These are phyloP conservation scores for Fusarium euwallaceae DNA, from an alignment of 2,329 filamentous ascomycete species.

Conservation along the genomic window DNA sequence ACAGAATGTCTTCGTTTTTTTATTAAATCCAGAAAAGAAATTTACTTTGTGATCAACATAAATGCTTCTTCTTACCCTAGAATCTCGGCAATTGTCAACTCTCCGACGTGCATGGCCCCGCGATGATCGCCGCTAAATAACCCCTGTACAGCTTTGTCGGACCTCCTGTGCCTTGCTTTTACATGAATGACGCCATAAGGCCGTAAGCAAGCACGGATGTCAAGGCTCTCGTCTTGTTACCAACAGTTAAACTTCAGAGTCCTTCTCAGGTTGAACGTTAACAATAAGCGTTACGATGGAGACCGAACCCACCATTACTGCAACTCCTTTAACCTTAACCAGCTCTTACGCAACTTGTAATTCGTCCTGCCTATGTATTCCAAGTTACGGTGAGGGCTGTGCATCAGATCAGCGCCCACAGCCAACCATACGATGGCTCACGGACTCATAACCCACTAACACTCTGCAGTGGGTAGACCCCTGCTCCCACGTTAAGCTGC, in stretches of 20 bases:
- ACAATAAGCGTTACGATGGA: not conserved
- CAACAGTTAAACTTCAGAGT: not conserved
- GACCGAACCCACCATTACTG: not conserved
- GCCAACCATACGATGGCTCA: not conserved
- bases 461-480: not conserved
- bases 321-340: not conserved
- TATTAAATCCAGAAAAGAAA: not conserved
- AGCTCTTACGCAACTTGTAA: not conserved
- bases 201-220: not conserved
- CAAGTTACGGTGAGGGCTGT: not conserved
- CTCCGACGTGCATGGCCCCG: not conserved
- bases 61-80: not conserved
- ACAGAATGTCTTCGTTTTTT: too few species aligned
- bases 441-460: not conserved
- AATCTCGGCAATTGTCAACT: not conserved
- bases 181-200: not conserved
- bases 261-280: not conserved
- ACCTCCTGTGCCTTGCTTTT: not conserved
- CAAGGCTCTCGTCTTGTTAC: not conserved
- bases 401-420: not conserved
- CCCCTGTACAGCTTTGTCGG: not conserved
- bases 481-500: not conserved
- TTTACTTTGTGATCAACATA: not conserved
- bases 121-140: not conserved
- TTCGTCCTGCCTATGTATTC: not conserved